Base-by-base conservation (phyloP, 805 yeast genomes). In the Candida germanica region DNA sequence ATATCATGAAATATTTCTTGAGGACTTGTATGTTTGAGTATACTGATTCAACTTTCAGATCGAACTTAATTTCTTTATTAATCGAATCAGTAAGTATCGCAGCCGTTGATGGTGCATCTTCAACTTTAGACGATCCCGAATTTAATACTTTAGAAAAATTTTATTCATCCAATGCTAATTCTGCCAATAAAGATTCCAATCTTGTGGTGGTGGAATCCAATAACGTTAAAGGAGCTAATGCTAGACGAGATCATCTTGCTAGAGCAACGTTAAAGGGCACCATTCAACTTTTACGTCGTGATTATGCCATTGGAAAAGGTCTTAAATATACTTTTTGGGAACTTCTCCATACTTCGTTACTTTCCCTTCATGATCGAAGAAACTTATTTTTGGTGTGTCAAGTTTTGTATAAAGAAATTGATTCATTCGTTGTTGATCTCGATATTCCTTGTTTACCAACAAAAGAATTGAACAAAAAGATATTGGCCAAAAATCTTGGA, bases 261-360 rank as follows among this genome's bases (percentile, higher is more conserved):
- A 72, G 89, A 44, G 73, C 75, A 1, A 69, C 83, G 0, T 53
- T 84, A 11, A 69, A 66, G 15, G 93, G 93, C 12, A 77, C 87
- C 0, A 72, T 83, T 26, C 82, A 79, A 18, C 50, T 82, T 4
- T 58, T 86, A 9, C 62, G 91, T 34, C 66, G 83, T 33, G 83
- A 79, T 35, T 73, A 77, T 39, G 54, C 74, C 2, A 66, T 74
- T 33, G 79, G 83, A 1, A 52, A 58, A 19, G 86, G 87, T 0
- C 61, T 93, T 14, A 70, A 72, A 36, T 49, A 53, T 2, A 71
- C 73, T 6, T 48, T 93, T 1, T 88, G 96, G 96, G 67, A 72
- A 29, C 68, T 80, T 7, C 55, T 88, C 6, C 83, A 80, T 47
- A 69, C 83, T 0, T 77, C 83, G 2, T 55, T 80, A 17, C 42